These are phyloP conservation scores for Elsinoe arachidis DNA, from an alignment of 2,329 filamentous ascomycete genomes.

Conservation along the genomic window DNA sequence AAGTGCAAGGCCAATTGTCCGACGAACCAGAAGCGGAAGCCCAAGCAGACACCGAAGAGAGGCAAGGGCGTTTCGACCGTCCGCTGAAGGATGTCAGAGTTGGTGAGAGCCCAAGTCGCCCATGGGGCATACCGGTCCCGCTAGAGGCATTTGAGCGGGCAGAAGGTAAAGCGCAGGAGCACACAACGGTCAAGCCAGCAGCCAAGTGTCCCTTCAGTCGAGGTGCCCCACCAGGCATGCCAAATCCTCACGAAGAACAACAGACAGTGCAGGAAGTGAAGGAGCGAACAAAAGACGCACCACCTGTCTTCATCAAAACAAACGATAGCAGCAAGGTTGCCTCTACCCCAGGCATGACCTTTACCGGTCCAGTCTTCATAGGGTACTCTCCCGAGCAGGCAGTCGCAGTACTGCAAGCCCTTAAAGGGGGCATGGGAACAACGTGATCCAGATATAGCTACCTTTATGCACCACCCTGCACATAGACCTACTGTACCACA, in stretches of 20 bases:
- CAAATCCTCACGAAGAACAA: constrained; percentile 3
- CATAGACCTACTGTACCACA: too few species aligned
- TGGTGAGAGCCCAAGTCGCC: constrained; percentile 84
- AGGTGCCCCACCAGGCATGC: constrained; percentile 14
- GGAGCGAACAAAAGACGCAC: background rate
- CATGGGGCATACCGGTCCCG: constrained; percentile 85
- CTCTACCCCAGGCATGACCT: constrained; percentile 61
- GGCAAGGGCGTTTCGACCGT: constrained; percentile 71
- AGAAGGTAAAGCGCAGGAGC: constrained; percentile 20
- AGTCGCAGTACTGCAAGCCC: constrained; percentile 58
- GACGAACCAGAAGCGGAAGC: constrained; percentile 30
- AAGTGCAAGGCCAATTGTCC: constrained; percentile 32
- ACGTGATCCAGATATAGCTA: background rate
- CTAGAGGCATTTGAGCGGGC: constrained; percentile 34
- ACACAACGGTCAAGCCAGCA: constrained; percentile 17
- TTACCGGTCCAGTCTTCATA: constrained; percentile 89
- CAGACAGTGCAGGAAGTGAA: background rate
- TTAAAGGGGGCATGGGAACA: constrained; percentile 16
- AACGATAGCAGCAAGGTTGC: background rate
- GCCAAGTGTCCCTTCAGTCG: constrained; percentile 51
- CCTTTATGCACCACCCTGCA: background rate
- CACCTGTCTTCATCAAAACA: constrained; percentile 1
- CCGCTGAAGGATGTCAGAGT: constrained; percentile 83
- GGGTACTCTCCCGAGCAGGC: constrained; percentile 81
- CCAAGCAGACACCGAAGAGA: constrained; percentile 43